Base-by-base conservation (phyloP, 23 red algal genomes). In the Gracilaria domingensis region DNA sequence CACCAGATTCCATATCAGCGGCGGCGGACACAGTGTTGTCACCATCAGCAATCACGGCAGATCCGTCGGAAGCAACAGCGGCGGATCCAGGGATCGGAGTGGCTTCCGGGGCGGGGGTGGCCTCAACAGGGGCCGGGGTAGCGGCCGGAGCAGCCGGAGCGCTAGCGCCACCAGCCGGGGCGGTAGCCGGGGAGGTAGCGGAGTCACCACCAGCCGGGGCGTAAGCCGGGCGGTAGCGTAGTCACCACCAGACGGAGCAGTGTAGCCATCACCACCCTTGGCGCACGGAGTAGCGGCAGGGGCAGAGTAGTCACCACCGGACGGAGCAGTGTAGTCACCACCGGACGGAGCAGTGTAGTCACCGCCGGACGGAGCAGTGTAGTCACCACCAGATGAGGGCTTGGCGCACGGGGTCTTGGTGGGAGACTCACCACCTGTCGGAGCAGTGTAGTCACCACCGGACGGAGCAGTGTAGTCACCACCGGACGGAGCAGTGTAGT, bases 21-120 rank as follows among this genome's bases (percentile, higher is more conserved):
- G 87, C 87, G 33, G 61, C 87, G 47, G 87, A 90, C 6, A 90
- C 76, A 53, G 87, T 80, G 74, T 80, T 90, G 73, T 90, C 87
- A 79, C 87, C 87, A 42, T 90, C 87, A 81, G 76, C 73, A 35
- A 66, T 54, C 38, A 90, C 87, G 51, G 33, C 75, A 21, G 87
- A 80, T 6, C 87, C 87, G 26, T 90, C 71, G 30, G 74, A 13
- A 38, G 87, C 55, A 51, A 90, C 25, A 48, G 87, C 87, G 38
- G 87, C 87, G 45, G 87, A 77, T 32, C 87, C 87, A 28, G 79
- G 79, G 20, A 77, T 51, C 72, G 72, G 72, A 14, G 72, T 77
- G 12, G 72, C 34, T 77, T 77, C 72, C 72, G 72, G 39, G 1
- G 17, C 60, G 24, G 25, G 21, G 5, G 69, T 75, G 39, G 69